Percentiles rank a stretch among this genome's conserved stretches.
These are phyloP conservation scores for slime mould (Dictyostelium discoideum) DNA, from an alignment of 78 protist species.

Conservation along the genomic window dicty_2.7 NC_007090.3:148001-148500, in stretches of 20 bases:
- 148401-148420: not conserved
- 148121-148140: slow-evolving; percentile 29
- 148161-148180: slow-evolving; percentile 33
- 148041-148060: not conserved
- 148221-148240: slow-evolving; percentile 61
- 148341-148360: not conserved
- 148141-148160: slow-evolving; percentile 65
- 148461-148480: not conserved
- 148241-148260: slow-evolving; percentile 46
- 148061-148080: not conserved
- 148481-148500: not conserved
- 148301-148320: slow-evolving; percentile 43
- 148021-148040: not conserved
- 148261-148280: slow-evolving; percentile 25
- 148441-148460: not conserved
- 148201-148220: slow-evolving; percentile 48
- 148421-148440: not conserved
- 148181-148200: slow-evolving; percentile 58
- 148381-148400: not conserved
- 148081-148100: not conserved
- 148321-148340: not conserved
- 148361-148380: not conserved
- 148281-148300: slow-evolving; percentile 26
- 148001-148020: not conserved
- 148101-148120: not conserved